These are phyloP conservation scores for Paracoccidioides lutzii DNA, from an alignment of 2,329 filamentous ascomycete genomes.

Conservation along the genomic window DNA sequence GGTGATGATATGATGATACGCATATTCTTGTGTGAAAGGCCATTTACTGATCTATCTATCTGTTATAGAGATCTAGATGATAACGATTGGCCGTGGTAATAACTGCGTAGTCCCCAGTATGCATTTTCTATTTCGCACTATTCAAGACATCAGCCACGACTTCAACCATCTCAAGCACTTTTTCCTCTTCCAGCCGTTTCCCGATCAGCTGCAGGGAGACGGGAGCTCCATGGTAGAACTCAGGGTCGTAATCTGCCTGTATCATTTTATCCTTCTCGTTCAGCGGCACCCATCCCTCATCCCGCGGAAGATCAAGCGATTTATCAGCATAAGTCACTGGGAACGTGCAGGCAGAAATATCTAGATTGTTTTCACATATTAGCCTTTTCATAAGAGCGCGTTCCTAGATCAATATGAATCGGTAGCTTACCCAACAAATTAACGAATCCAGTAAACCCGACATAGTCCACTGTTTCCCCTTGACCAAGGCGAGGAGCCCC, in stretches of 20 bases:
- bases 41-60: too few species aligned
- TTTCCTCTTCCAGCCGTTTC: slow-evolving; percentile 19
- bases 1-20: too few species aligned
- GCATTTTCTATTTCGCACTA: not conserved
- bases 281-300: slow-evolving; percentile 19
- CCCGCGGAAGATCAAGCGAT: slow-evolving; percentile 12
- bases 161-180: slow-evolving; percentile 26
- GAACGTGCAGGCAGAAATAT: slow-evolving; percentile 17
- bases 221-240: slow-evolving; percentile 21
- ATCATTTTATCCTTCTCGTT: slow-evolving; percentile 18
- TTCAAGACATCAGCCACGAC: slow-evolving; percentile 20
- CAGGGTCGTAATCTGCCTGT: slow-evolving; percentile 17
- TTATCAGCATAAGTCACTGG: slow-evolving; percentile 12
- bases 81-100: too few species aligned
- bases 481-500: slow-evolving; percentile 13
- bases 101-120: too few species aligned
- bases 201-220: slow-evolving; percentile 19
- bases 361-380: slow-evolving; percentile 4
- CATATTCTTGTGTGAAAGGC: too few species aligned
- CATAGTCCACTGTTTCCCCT: slow-evolving; percentile 15
- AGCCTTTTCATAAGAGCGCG: too few species aligned
- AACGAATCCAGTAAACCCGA: slow-evolving; percentile 18
- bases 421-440: slow-evolving; percentile 16
- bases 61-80: too few species aligned
- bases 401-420: too few species aligned